A percentile compares a stretch with the other conserved stretches of the same genome.
phyloP scores from a whole-genome alignment of 2,329 filamentous ascomycete species.

The Trichoderma sp. region DNA sequence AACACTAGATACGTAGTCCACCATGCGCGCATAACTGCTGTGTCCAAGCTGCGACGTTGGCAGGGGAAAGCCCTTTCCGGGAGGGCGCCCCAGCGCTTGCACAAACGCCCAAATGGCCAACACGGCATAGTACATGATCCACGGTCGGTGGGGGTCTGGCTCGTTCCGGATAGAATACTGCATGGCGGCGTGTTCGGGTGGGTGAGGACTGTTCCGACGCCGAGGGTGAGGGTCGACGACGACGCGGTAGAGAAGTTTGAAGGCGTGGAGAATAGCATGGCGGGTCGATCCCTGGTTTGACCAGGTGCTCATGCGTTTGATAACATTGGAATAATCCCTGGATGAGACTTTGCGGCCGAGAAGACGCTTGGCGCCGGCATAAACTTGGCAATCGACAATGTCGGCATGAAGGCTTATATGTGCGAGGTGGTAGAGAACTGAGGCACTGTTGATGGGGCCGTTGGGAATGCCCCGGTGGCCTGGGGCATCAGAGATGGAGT shows the following conservation, averaged over 20 bases:
- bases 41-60: conserved; percentile 48
- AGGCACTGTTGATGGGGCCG: conserved; percentile 73
- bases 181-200: conserved; percentile 40
- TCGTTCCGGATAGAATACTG: conserved; percentile 77
- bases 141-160: conserved; percentile 79
- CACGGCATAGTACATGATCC: conserved; percentile 86
- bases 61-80: conserved; percentile 49
- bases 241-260: conserved; percentile 77
- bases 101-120: conserved; percentile 88
- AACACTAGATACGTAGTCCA: conserved; percentile 58
- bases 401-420: conserved; percentile 89
- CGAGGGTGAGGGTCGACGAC: conserved; percentile 57
- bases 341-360: conserved; percentile 77
- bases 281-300: conserved; percentile 72
- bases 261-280: conserved; percentile 81
- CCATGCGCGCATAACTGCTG: conserved; percentile 41
- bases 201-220: conserved; percentile 28
- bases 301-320: conserved; percentile 78
- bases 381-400: conserved; percentile 87
- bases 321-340: conserved; percentile 72
- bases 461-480: conserved; percentile 51
- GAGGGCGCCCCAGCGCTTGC: conserved; percentile 67
- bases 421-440: conserved; percentile 80
- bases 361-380: conserved; percentile 74
- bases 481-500: conserved; percentile 40